Base-by-base conservation (phyloP, 148 eudicot species). In the Euryodendron excelsum region DNA sequence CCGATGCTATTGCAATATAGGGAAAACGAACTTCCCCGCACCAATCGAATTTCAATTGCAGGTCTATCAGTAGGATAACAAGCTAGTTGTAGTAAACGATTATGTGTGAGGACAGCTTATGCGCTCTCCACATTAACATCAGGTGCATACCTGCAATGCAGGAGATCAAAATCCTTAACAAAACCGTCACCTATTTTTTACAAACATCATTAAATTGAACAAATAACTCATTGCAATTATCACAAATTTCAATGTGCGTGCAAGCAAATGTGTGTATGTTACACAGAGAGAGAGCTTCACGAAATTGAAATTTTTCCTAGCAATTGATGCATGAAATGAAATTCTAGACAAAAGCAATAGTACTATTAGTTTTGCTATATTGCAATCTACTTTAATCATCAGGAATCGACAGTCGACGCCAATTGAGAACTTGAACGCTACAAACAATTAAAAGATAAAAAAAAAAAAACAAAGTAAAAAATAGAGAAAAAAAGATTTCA, bases 41-140 rank as follows among this genome's bases (percentile, higher is more conserved):
- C 99, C 71, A 96, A 89, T 20, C 98, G 99, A 39, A 96, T 91
- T 83, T 96, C 94, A 68, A 91, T 82, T 30, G 82, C 99, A 72
- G 98, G 98, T 79, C 98, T 90, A 78, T 84, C 91, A 60, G 87
- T 83, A 37, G 98, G 97, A 90, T 96, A 95, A 81, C 83, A 90
- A 6, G 99, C 99, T 63, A 87, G 84, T 28, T 87, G 88, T 74
- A 96, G 76, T 81, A 96, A 83, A 56, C 90, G 81, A 82, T 87
- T 96, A 80, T 96, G 99, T 50, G 82, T 87, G 36, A 96, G 90
- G 45, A 96, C 99, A 81, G 91, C 99, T 79, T 96, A 97, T 62
- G 99, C 99, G 83, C 99, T 91, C 79, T 93, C 99, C 69, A 88
- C 99, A 82, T 93, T 96, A 75, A 96, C 99, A 87, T 96, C 99